phyloP scores from a whole-genome alignment of 495 filamentous ascomycete species.

The Aspergillus baeticus region DNA sequence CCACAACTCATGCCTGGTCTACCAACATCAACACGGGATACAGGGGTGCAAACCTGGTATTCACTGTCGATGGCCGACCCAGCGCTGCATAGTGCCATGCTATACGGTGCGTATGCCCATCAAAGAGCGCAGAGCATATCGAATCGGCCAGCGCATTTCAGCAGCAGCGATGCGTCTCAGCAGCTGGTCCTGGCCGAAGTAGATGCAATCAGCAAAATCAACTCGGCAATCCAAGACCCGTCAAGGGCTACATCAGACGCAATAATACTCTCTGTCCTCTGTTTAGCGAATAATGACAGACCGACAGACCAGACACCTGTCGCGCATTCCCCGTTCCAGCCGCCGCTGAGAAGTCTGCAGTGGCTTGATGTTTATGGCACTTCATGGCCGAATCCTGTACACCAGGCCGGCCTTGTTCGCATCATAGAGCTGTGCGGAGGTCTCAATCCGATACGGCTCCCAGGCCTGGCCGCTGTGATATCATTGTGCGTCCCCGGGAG shows the following conservation, averaged over 20 bases:
- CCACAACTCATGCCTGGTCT: not conserved
- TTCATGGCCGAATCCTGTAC: not conserved
- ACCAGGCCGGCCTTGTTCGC: not conserved
- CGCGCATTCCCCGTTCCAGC: not conserved
- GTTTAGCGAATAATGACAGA: not conserved
- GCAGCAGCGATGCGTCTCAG: not conserved
- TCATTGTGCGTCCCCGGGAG: not conserved
- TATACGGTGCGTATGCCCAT: not conserved
- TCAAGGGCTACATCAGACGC: not conserved
- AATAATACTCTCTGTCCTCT: not conserved
- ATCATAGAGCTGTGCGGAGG: not conserved
- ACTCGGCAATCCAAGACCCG: not conserved
- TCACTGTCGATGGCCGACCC: not conserved
- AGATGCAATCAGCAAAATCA: not conserved
- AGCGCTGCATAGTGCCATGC: not conserved
- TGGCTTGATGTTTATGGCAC: constrained; percentile 1
- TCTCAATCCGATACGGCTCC: not conserved
- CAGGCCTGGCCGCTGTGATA: not conserved
- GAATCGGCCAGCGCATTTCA: not conserved
- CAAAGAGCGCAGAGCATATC: not conserved
- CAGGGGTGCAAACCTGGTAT: not conserved
- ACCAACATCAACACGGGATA: not conserved
- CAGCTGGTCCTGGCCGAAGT: not conserved
- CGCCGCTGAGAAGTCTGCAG: not conserved
- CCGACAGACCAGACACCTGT: not conserved